Evolutionary conservation across 139 green algal species (phyloP).

Genomic region (Marvania coccoides): DNA sequence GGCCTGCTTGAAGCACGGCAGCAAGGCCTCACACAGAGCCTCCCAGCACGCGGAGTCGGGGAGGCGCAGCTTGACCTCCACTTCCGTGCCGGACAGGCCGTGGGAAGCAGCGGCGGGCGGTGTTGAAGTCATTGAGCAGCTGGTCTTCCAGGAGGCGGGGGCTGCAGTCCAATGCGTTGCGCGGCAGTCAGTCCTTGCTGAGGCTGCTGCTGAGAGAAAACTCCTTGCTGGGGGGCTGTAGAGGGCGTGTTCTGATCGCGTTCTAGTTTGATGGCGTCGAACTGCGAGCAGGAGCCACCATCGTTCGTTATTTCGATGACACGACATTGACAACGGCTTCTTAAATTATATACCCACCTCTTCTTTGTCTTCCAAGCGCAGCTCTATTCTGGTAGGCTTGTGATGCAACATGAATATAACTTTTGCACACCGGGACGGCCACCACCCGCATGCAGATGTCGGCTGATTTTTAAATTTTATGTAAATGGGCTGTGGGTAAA

Average conservation of each 20-base stretch:
- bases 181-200: slow-evolving; percentile 2
- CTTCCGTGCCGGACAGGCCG: slow-evolving; percentile 34
- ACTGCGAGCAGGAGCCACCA: not conserved
- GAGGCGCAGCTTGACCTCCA: slow-evolving; percentile 90
- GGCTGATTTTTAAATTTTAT: too few species aligned
- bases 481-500: too few species aligned
- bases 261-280: rapidly evolving
- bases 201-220: too few species aligned
- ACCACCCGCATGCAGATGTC: too few species aligned
- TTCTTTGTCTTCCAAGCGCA: slow-evolving; percentile 76
- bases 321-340: slow-evolving; percentile 7
- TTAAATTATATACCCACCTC: slow-evolving; percentile 43
- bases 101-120: not conserved
- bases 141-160: too few species aligned
- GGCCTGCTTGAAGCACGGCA: slow-evolving; percentile 31
- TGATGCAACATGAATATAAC: slow-evolving; percentile 77
- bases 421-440: too few species aligned
- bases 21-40: slow-evolving; percentile 52
- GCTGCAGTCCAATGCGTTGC: slow-evolving; percentile 20
- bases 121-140: not conserved
- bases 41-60: slow-evolving; percentile 49
- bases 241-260: not conserved
- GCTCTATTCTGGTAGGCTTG: slow-evolving; percentile 78
- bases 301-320: not conserved
- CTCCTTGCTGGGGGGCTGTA: slow-evolving; percentile 14